These are phyloP conservation scores for Teunomyces atbi DNA, from an alignment of 805 yeast genomes.

Conservation along the genomic window DNA sequence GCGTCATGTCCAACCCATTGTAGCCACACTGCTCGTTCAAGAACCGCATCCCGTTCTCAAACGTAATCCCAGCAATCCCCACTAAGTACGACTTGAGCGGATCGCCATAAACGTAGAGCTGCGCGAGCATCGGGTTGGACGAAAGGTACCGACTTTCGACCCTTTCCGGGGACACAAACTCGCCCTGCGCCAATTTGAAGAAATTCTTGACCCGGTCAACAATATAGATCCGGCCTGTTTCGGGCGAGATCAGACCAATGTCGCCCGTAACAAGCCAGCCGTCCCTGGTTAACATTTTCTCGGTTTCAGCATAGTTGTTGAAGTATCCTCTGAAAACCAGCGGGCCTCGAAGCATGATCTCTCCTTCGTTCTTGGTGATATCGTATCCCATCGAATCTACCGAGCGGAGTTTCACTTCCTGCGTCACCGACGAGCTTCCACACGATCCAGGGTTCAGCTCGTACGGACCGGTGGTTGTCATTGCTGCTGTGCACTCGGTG, in stretches of 20 bases:
- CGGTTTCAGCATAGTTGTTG: constrained; percentile 49
- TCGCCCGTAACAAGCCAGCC: constrained; percentile 66
- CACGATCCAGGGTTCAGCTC: constrained; percentile 26
- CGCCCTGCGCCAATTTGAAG: constrained; percentile 45
- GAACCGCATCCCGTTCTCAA: constrained; percentile 19
- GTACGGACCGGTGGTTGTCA: constrained; percentile 14
- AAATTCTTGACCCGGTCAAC: constrained; percentile 50
- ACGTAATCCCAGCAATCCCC: constrained; percentile 29
- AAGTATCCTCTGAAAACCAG: constrained; percentile 52
- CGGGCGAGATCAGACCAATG: constrained; percentile 26
- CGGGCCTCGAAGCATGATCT: constrained; percentile 56
- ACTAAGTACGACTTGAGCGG: constrained; percentile 27
- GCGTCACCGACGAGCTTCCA: constrained; percentile 18
- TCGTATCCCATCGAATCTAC: constrained; percentile 19
- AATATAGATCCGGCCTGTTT: constrained; percentile 38
- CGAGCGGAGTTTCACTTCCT: constrained; percentile 19
- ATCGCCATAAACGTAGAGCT: constrained; percentile 35
- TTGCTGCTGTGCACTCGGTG: constrained; percentile 25
- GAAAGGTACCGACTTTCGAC: constrained; percentile 35
- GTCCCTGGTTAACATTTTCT: constrained; percentile 41
- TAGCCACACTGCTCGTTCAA: constrained; percentile 15
- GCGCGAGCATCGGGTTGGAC: constrained; percentile 25
- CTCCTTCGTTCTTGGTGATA: constrained; percentile 40
- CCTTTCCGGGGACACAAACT: constrained; percentile 43
- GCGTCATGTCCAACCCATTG: constrained; percentile 11